phyloP scores from a whole-genome alignment of 108 stramenopile species.

The Stephanodiscus triporus region DNA sequence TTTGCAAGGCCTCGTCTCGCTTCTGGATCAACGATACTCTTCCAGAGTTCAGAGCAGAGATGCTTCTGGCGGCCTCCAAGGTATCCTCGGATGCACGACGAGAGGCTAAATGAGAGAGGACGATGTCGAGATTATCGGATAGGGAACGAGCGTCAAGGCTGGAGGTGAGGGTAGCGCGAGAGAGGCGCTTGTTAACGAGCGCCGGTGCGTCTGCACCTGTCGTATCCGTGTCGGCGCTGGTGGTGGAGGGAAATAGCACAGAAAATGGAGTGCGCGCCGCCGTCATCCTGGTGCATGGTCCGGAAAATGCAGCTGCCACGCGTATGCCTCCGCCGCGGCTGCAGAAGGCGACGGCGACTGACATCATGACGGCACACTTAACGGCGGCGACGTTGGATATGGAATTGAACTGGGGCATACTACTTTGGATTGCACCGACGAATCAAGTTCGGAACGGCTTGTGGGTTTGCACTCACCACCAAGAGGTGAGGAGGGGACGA shows the following conservation, averaged over 20 bases:
- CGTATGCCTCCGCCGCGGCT: slow-evolving; percentile 1
- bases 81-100: slow-evolving; percentile 78
- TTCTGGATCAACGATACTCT: slow-evolving; percentile 72
- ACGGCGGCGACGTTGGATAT: neutral
- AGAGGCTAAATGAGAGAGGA: slow-evolving; percentile 75
- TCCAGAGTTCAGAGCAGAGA: slow-evolving; percentile 55
- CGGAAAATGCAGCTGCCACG: neutral
- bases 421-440: slow-evolving; percentile 1
- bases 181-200: slow-evolving; percentile 14
- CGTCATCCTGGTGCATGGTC: neutral
- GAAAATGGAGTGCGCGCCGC: neutral
- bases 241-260: neutral
- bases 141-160: slow-evolving; percentile 51
- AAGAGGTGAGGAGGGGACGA: no score
- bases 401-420: neutral
- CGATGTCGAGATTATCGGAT: slow-evolving; percentile 62
- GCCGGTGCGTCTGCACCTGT: neutral
- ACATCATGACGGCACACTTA: neutral
- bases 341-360: neutral
- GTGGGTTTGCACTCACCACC: no score
- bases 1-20: slow-evolving; percentile 72
- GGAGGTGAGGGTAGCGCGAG: neutral
- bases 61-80: slow-evolving; percentile 62
- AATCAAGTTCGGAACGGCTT: neutral
- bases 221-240: neutral